Evolutionary conservation across 129 eudicot species (phyloP).

Genomic region (Erigeron canadensis): DNA sequence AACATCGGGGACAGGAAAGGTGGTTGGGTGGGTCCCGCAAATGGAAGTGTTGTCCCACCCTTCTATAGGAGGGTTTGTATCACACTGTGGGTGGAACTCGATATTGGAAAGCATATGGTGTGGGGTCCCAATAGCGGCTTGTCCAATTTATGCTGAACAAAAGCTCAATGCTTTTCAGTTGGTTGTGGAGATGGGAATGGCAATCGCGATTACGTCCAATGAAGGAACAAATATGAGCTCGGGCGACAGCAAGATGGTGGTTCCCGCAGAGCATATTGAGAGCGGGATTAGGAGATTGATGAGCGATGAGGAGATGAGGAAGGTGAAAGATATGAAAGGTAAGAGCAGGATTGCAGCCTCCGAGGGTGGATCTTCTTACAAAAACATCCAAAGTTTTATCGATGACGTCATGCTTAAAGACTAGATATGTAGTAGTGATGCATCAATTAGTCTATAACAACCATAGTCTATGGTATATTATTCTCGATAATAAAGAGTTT

Average conservation of each 20-base stretch:
- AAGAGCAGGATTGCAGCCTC: slow-evolving; percentile 33
- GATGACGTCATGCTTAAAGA: no score
- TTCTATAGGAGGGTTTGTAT: slow-evolving; percentile 35
- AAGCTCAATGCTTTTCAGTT: slow-evolving; percentile 38
- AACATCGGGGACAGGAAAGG: slow-evolving; percentile 19
- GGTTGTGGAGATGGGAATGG: slow-evolving; percentile 32
- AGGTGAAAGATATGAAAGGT: slow-evolving; percentile 34
- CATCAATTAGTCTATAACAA: no score
- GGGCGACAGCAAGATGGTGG: not conserved
- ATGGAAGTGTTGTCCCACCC: slow-evolving; percentile 36
- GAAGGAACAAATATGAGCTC: no score
- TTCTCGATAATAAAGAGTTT: no score
- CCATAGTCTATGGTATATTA: no score
- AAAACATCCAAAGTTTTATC: no score
- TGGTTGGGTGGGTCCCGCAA: slow-evolving; percentile 46
- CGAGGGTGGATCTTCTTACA: slow-evolving; percentile 46
- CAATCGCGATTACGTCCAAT: no score
- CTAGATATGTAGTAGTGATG: no score
- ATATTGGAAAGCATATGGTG: slow-evolving; percentile 33
- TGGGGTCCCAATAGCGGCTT: slow-evolving; percentile 39
- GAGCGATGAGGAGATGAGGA: slow-evolving; percentile 20
- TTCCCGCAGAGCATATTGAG: slow-evolving; percentile 32
- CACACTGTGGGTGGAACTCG: slow-evolving; percentile 49
- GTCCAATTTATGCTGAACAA: slow-evolving; percentile 45
- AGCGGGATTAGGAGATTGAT: slow-evolving; percentile 26